Base-by-base conservation (phyloP, 1,284 basidiomycete species). In the Irpex sp. region DNA sequence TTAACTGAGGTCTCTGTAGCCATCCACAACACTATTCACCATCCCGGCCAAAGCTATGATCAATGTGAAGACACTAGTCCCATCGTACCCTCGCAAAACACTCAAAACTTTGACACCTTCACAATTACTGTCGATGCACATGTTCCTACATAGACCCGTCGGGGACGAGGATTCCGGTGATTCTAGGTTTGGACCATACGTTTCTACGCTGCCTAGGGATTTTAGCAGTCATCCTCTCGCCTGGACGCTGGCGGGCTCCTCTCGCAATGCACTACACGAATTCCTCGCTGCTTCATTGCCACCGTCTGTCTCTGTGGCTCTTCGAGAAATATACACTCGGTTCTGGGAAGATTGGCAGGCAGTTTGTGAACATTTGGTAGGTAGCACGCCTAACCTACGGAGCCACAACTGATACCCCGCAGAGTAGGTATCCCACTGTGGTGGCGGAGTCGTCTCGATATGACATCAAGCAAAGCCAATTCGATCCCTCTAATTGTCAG, bases 211-310 rank as follows among this genome's bases (percentile, higher is more conserved):
- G 15, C 94, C 93, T 2, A 72, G 73, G 60, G 76, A 85, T 47
- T 94, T 96, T 72, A 80, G 76, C 63, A 81, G 74, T 64, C 94
- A 96, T 77, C 94, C 94, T 8, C 77, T 95, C 13, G 83, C 85
- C 11, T 92, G 91, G 90, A 68, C 85, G n/a, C 78, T 87, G 49
- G 64, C 57, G 59, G 51, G 61, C 31, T 40, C 54, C 17, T 19
- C 40, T 60, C 38, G 47, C 37, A 6, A 58, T 44, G 58, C 65
- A 44, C 4, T 65, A 34, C 72, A 77, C 60, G 59, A 56, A 21
- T 58, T 31, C 26, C 66, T 87, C 17, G 71, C 89, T 8, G 64
- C 73, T 13, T 64, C 65, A 34, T 70, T 92, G 11, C 87, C 91
- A 21, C 78, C 79, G n/a, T 80, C 79, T 52, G 80, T 85, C 6